Conservation (phyloP, 2,329 filamentous ascomycete species). For the Purpureocillium takamizusanense region DNA sequence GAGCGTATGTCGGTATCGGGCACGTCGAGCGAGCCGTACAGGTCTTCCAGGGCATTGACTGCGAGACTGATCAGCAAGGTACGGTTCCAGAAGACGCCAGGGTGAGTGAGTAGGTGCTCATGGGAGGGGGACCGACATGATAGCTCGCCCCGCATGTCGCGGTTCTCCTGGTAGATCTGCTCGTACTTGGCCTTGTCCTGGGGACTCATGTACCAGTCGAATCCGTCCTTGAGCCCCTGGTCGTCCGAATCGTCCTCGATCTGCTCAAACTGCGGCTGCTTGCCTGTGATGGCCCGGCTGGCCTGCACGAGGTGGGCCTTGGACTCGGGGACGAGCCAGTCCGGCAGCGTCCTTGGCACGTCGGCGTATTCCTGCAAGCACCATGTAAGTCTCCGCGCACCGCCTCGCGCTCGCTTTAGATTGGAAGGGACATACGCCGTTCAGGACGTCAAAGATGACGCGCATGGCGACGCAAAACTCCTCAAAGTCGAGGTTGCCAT, state of each 20-base stretch:
- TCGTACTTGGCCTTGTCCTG: constrained; percentile 89
- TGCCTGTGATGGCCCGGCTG: constrained; percentile 66
- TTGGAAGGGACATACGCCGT: constrained; percentile 53
- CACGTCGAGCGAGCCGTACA: constrained; percentile 74
- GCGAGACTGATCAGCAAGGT: constrained; percentile 1
- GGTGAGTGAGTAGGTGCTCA: neutral
- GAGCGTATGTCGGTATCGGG: constrained; percentile 75
- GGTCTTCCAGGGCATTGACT: constrained; percentile 71
- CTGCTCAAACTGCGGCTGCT: constrained; percentile 74
- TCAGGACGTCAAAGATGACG: constrained; percentile 93
- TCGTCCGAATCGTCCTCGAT: constrained; percentile 78
- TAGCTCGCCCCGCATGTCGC: constrained; percentile 77
- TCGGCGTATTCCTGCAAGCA: constrained; percentile 68
- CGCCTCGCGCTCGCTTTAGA: neutral
- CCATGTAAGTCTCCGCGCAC: neutral
- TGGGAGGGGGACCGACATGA: constrained; percentile 47
- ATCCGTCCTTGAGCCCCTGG: constrained; percentile 83
- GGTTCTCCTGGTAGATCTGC: constrained; percentile 90
- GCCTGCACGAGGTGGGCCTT: constrained; percentile 88
- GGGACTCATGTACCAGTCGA: constrained; percentile 99
- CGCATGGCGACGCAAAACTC: constrained; percentile 99
- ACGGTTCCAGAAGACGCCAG: neutral
- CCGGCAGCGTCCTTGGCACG: constrained; percentile 76
- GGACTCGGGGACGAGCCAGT: constrained; percentile 95
- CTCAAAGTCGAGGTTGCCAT: constrained; percentile 96